Evolutionary conservation across 179 eudicot genomes (phyloP).

Genomic region (Carnegiea gigantea): DNA sequence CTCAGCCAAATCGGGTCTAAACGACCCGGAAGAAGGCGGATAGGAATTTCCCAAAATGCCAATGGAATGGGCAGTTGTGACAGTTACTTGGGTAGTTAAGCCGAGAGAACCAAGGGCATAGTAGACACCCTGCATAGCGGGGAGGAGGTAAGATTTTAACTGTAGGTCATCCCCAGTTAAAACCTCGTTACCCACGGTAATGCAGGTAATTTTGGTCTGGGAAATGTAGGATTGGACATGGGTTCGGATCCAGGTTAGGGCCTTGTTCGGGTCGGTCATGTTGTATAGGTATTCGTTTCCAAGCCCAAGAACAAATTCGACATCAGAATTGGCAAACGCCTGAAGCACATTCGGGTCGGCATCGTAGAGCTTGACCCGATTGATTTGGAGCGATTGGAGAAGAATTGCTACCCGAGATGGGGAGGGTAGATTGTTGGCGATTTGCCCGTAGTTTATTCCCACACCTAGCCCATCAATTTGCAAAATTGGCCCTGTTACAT

Average conservation of each 20-base stretch:
- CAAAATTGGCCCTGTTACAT: slow-evolving; percentile 35
- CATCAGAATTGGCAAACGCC: slow-evolving; percentile 57
- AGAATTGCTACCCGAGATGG: slow-evolving; percentile 54
- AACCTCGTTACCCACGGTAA: slow-evolving; percentile 74
- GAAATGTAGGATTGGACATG: slow-evolving; percentile 56
- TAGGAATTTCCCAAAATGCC: slow-evolving; percentile 49
- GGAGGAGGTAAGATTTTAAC: slow-evolving; percentile 44
- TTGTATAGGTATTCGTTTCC: slow-evolving; percentile 51
- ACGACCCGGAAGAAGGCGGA: slow-evolving; percentile 74
- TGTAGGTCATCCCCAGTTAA: slow-evolving; percentile 43
- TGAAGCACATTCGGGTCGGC: slow-evolving; percentile 68
- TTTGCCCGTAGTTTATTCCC: slow-evolving; percentile 87
- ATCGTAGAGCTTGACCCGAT: slow-evolving; percentile 71
- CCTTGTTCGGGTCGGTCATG: slow-evolving; percentile 51
- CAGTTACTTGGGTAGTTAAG: slow-evolving; percentile 45
- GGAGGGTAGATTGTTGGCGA: slow-evolving; percentile 73
- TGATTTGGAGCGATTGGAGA: slow-evolving; percentile 52
- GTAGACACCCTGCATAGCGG: slow-evolving; percentile 69
- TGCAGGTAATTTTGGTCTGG: slow-evolving; percentile 61
- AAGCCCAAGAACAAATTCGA: slow-evolving; percentile 62
- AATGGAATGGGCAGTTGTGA: slow-evolving; percentile 69
- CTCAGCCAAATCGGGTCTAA: slow-evolving; percentile 47
- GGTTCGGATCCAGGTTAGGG: slow-evolving; percentile 61
- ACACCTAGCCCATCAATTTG: slow-evolving; percentile 39
- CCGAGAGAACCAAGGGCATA: slow-evolving; percentile 55